Percentiles rank a stretch among this genome's conserved stretches.
Evolutionary conservation across 805 yeast species (phyloP).

Genomic region (Kluyveromyces starmeri): DNA sequence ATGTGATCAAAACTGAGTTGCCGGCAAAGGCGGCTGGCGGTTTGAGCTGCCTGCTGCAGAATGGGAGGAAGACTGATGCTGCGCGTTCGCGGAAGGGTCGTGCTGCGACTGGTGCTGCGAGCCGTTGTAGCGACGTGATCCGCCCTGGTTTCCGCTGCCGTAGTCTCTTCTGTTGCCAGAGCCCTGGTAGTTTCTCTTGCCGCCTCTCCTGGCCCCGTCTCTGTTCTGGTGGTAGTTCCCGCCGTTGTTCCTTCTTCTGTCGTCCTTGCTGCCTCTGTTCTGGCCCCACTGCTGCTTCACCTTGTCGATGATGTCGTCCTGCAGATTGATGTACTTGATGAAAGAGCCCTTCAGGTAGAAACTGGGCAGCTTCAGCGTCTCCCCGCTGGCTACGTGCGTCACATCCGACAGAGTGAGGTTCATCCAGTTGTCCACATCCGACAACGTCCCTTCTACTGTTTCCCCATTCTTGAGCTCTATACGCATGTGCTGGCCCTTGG

Average conservation of each 20-base stretch:
- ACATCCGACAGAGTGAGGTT: slow-evolving; percentile 77
- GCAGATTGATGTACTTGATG: slow-evolving; percentile 67
- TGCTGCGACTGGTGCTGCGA: slow-evolving; percentile 6
- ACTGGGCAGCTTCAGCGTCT: slow-evolving; percentile 57
- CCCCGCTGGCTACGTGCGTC: slow-evolving; percentile 44
- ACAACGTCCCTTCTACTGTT: slow-evolving; percentile 72
- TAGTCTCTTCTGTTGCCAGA: slow-evolving; percentile 21
- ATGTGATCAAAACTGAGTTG: no score
- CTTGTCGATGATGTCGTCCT: slow-evolving; percentile 66
- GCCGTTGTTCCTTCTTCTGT: slow-evolving; percentile 13
- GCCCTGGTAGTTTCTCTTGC: slow-evolving; percentile 28
- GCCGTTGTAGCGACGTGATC: slow-evolving; percentile 8
- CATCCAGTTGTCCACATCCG: slow-evolving; percentile 93
- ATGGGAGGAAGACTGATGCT: not conserved
- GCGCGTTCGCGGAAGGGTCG: not conserved
- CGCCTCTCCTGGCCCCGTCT: slow-evolving; percentile 17
- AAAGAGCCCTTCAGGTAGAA: slow-evolving; percentile 80
- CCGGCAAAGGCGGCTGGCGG: no score
- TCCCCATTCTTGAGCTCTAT: slow-evolving; percentile 92
- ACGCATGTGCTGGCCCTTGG: slow-evolving; percentile 78
- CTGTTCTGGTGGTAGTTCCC: slow-evolving; percentile 1
- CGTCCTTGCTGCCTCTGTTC: slow-evolving; percentile 26
- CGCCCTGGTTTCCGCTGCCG: slow-evolving; percentile 13
- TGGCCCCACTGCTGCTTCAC: slow-evolving; percentile 45
- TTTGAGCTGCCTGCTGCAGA: not conserved